A percentile compares a stretch with the other conserved stretches of the same genome.
phyloP scores from a whole-genome alignment of 2,329 filamentous ascomycete species.

The Exophiala phaeomuriformis region DNA sequence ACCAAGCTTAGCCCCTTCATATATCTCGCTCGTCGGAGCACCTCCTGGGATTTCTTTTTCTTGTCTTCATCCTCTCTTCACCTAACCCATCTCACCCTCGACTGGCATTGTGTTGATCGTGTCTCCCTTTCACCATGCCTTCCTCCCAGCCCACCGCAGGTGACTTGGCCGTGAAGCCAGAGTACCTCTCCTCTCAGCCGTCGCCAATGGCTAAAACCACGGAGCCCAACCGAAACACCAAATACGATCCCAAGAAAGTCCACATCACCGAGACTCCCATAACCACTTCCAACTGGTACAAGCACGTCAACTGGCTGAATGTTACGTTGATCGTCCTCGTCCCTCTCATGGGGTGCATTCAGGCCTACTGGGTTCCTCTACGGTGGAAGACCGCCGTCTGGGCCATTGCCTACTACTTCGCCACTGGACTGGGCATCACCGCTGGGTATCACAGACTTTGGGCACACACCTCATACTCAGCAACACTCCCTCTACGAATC shows the following conservation, averaged over 20 bases:
- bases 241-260: constrained; percentile 61
- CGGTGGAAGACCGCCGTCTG: constrained; percentile 64
- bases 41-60: background rate
- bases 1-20: constrained; percentile 9
- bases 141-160: constrained; percentile 46
- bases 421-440: constrained; percentile 72
- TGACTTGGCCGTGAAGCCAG: constrained; percentile 44
- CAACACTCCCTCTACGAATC: constrained; percentile 65
- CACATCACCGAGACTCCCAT: constrained; percentile 80
- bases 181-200: constrained; percentile 40
- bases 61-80: constrained; percentile 7
- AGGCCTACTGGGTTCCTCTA: constrained; percentile 71
- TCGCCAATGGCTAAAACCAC: constrained; percentile 43
- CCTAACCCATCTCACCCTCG: background rate
- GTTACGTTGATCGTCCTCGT: constrained; percentile 71
- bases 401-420: constrained; percentile 73
- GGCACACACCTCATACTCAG: constrained; percentile 80
- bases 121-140: constrained; percentile 37
- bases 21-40: constrained; percentile 1
- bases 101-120: constrained; percentile 10
- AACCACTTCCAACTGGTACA: constrained; percentile 76
- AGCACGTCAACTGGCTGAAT: constrained; percentile 93
- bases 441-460: constrained; percentile 76
- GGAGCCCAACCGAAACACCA: constrained; percentile 47
- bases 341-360: constrained; percentile 64